A percentile compares a stretch with the other conserved stretches of the same genome.
These are phyloP conservation scores for Hypoxylon fragiforme DNA, from an alignment of 495 filamentous ascomycete species.

Conservation along the genomic window DNA sequence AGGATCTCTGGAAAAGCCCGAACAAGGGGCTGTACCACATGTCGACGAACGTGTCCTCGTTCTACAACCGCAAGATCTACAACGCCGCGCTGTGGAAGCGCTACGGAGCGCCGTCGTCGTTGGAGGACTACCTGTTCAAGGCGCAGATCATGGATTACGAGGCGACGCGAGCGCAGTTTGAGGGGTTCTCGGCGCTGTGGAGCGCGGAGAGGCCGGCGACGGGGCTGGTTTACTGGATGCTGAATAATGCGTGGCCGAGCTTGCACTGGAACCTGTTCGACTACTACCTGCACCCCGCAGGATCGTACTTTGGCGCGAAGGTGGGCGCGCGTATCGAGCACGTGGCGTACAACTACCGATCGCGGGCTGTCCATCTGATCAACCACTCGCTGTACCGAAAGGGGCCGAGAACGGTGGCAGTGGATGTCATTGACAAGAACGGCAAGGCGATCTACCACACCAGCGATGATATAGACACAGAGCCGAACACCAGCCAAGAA, in stretches of 20 bases:
- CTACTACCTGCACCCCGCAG: constrained; percentile 62
- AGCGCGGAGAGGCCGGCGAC: constrained; percentile 58
- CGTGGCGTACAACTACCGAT: constrained; percentile 58
- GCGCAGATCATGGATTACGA: constrained; percentile 66
- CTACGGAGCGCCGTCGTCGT: constrained; percentile 53
- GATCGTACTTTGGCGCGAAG: constrained; percentile 64
- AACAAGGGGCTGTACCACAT: constrained; percentile 62
- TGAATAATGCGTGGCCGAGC: constrained; percentile 66
- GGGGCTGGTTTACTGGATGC: constrained; percentile 70
- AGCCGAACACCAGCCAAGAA: constrained; percentile 45
- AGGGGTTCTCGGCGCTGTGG: constrained; percentile 57
- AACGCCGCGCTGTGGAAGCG: constrained; percentile 57
- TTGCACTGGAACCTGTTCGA: constrained; percentile 71
- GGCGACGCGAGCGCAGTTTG: constrained; percentile 62
- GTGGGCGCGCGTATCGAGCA: constrained; percentile 56
- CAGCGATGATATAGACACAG: constrained; percentile 32
- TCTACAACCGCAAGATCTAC: constrained; percentile 60
- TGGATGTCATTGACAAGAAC: constrained; percentile 53
- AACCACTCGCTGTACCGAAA: constrained; percentile 54
- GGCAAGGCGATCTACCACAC: constrained; percentile 47
- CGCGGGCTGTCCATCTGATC: constrained; percentile 54
- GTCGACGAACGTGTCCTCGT: constrained; percentile 55
- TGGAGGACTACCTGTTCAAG: constrained; percentile 60
- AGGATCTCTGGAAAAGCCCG: constrained; percentile 58
- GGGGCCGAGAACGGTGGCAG: constrained; percentile 47